Conservation (phyloP, 805 yeast species). For the Hanseniaspora pseudoguilliermondii region DNA sequence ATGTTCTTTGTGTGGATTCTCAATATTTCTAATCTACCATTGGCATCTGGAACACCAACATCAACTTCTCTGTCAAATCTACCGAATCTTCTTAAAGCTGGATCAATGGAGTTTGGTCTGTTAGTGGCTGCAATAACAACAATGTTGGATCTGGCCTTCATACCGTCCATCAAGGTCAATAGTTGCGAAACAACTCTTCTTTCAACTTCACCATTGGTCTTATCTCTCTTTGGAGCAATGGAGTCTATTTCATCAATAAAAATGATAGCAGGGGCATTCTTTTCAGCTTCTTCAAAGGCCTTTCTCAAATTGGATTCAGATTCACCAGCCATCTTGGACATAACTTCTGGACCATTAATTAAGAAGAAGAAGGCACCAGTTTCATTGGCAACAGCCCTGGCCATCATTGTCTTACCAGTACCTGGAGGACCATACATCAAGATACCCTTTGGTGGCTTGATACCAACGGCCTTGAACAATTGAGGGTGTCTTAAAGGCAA, state of each 20-base stretch:
- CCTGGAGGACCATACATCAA: constrained; percentile 99
- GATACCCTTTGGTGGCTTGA: constrained; percentile 97
- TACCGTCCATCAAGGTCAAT: constrained; percentile 97
- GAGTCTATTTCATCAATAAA: constrained; percentile 98
- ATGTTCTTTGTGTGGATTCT: constrained; percentile 97
- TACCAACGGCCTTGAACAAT: constrained; percentile 93
- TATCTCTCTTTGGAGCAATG: constrained; percentile 98
- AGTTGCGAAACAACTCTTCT: constrained; percentile 97
- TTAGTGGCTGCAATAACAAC: constrained; percentile 97
- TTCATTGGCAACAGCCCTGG: constrained; percentile 98
- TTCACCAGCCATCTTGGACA: constrained; percentile 99
- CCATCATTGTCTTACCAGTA: constrained; percentile 98
- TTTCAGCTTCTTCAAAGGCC: constrained; percentile 98
- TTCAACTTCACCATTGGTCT: constrained; percentile 99
- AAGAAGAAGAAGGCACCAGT: constrained; percentile 98
- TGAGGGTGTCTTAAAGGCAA: constrained; percentile 97
- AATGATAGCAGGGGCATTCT: constrained; percentile 93
- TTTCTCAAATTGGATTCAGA: constrained; percentile 92
- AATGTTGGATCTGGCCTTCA: constrained; percentile 97
- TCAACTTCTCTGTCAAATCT: constrained; percentile 85
- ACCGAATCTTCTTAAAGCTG: constrained; percentile 79
- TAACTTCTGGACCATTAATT: constrained; percentile 97
- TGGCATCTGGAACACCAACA: constrained; percentile 93
- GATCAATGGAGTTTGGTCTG: constrained; percentile 61
- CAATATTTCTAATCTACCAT: constrained; percentile 92